A percentile compares a stretch with the other conserved stretches of the same genome.
These are phyloP conservation scores for Penicillium argentinense DNA, from an alignment of 495 filamentous ascomycete genomes.

Conservation along the genomic window DNA sequence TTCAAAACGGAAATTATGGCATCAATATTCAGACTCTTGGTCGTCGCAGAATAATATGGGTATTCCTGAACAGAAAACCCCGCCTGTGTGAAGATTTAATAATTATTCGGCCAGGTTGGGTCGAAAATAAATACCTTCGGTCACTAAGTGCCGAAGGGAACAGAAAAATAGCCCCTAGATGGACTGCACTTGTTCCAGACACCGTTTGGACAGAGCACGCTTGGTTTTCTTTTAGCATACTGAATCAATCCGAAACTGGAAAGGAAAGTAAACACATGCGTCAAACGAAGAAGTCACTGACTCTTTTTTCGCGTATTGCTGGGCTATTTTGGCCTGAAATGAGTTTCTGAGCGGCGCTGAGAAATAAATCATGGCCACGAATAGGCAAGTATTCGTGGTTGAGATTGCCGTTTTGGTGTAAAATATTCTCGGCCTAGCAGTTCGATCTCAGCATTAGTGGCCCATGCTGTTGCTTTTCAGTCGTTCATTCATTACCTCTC, in stretches of 20 bases:
- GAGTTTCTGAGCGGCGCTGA: neutral
- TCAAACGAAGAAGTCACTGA: no score
- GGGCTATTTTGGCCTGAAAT: neutral
- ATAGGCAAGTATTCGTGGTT: slow-evolving; percentile 4
- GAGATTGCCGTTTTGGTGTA: neutral
- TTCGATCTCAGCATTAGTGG: no score
- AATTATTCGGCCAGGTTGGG: slow-evolving; percentile 3
- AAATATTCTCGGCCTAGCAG: neutral
- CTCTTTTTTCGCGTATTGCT: neutral
- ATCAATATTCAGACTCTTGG: neutral
- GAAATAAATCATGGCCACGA: neutral
- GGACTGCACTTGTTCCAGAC: neutral
- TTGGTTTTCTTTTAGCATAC: neutral
- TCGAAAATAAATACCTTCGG: neutral
- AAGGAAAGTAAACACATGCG: no score
- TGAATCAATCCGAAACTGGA: neutral
- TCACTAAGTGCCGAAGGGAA: neutral
- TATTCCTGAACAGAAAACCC: neutral
- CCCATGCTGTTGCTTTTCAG: no score
- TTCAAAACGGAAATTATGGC: neutral
- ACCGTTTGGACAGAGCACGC: slow-evolving; percentile 2
- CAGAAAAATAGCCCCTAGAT: slow-evolving; percentile 1
- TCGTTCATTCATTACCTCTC: no score
- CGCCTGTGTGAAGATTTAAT: slow-evolving; percentile 1
- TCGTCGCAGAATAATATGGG: neutral